Conservation (phyloP, 129 eudicot genomes). For the Flaveria sonorensis region DNA sequence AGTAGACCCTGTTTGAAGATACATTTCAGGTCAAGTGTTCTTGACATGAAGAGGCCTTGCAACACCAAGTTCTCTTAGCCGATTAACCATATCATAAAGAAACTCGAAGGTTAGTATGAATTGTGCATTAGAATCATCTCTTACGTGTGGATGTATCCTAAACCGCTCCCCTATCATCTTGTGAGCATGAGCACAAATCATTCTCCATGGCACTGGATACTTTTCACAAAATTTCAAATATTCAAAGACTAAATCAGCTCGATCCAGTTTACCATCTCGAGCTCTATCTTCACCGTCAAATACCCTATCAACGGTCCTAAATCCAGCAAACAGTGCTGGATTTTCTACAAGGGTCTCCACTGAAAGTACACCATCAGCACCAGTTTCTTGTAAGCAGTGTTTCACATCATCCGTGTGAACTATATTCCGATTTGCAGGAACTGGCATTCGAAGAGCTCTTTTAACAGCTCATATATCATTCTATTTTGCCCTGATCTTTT, state of each 20-base stretch:
- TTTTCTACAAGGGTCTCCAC: conserved; percentile 88
- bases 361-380: conserved; percentile 80
- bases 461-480: conserved; percentile 69
- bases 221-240: conserved; percentile 79
- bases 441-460: conserved; percentile 50
- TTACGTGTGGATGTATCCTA: conserved; percentile 63
- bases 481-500: conserved; percentile 73
- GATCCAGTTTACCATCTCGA: conserved; percentile 61
- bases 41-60: conserved; percentile 67
- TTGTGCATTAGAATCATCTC: conserved; percentile 76
- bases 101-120: conserved; percentile 64
- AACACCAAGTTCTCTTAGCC: conserved; percentile 63
- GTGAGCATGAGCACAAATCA: conserved; percentile 69
- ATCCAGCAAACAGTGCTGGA: conserved; percentile 84
- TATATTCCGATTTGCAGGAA: conserved; percentile 81
- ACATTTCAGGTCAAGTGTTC: conserved; percentile 21
- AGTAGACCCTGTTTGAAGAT: conserved; percentile 35
- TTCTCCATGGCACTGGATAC: conserved; percentile 66
- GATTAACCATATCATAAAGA: conserved; percentile 63
- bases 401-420: conserved; percentile 78
- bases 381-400: conserved; percentile 57
- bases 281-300: conserved; percentile 33
- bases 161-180: conserved; percentile 94
- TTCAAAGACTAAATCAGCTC: conserved; percentile 58
- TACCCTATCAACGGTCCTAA: conserved; percentile 66